phyloP scores from a whole-genome alignment of 2,329 filamentous ascomycete species.

The Dactylellina leptospora region DNA sequence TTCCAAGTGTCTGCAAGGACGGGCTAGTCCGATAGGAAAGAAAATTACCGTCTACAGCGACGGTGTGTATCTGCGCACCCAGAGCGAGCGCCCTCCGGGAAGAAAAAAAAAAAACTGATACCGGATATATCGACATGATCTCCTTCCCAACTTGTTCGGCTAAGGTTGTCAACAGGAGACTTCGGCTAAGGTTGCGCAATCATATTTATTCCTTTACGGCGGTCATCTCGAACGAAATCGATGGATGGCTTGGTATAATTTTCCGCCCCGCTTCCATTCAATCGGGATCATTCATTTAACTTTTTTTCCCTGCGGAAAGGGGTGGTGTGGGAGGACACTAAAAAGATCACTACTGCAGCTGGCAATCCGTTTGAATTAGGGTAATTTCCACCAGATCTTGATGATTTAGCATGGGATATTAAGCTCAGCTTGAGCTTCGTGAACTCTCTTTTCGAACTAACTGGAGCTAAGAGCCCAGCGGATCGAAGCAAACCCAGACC shows the following conservation, averaged over 20 bases:
- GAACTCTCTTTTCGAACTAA: conserved; percentile 21
- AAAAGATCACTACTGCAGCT: conserved; percentile 14
- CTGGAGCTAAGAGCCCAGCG: conserved; percentile 2
- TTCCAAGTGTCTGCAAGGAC: conserved; percentile 15
- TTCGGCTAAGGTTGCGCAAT: conserved; percentile 53
- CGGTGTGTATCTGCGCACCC: conserved; percentile 1
- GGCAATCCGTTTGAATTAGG: conserved; percentile 32
- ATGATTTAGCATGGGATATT: conserved; percentile 20
- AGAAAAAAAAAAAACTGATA: conserved; percentile 2
- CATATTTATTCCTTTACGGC: conserved; percentile 35
- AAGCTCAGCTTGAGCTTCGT: conserved; percentile 18
- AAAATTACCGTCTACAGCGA: conserved; percentile 13
- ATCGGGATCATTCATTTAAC: conserved; percentile 37
- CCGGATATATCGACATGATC: not conserved
- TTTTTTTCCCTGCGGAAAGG: conserved; percentile 8
- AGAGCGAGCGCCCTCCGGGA: not conserved
- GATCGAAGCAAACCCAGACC: conserved; percentile 19
- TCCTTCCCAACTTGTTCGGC: conserved; percentile 18
- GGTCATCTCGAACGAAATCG: conserved; percentile 1
- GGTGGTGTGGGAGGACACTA: conserved; percentile 21
- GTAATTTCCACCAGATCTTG: conserved; percentile 38
- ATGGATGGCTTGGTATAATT: conserved; percentile 44
- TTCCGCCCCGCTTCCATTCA: conserved; percentile 51
- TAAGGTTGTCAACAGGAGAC: conserved; percentile 30
- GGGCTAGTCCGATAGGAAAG: conserved; percentile 37